Evolutionary conservation across 768 basidiomycete genomes (phyloP).

Genomic region (Suillus paluster): DNA sequence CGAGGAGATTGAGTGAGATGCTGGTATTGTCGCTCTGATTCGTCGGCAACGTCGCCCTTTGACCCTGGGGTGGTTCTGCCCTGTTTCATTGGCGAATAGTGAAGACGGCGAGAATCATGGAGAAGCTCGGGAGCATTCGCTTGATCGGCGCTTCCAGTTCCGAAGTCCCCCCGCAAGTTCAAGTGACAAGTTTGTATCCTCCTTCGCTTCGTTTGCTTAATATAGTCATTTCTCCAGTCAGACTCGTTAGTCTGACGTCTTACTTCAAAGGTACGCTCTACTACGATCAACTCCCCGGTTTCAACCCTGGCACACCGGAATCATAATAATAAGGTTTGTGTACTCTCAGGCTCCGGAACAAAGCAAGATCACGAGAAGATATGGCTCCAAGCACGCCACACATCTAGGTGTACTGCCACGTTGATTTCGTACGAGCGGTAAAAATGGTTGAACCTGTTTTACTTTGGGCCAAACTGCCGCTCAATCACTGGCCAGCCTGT

Average conservation of each 20-base stretch:
- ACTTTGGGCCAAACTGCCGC: background rate
- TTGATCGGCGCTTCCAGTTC: slow-evolving; percentile 1
- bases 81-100: slow-evolving; percentile 5
- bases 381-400: background rate
- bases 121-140: slow-evolving; percentile 6
- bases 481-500: slow-evolving; percentile 3
- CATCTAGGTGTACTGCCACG: background rate
- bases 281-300: background rate
- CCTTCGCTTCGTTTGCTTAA: background rate
- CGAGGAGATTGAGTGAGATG: slow-evolving; percentile 4
- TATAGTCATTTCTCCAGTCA: background rate
- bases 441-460: background rate
- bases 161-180: slow-evolving; percentile 3
- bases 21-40: background rate
- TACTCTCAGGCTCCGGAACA: slow-evolving; percentile 1
- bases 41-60: slow-evolving; percentile 4
- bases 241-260: slow-evolving; percentile 1
- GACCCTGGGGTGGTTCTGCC: slow-evolving; percentile 1
- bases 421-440: background rate
- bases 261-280: background rate
- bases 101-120: slow-evolving; percentile 1
- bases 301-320: background rate
- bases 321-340: slow-evolving; percentile 2
- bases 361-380: background rate
- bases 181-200: slow-evolving; percentile 1